Evolutionary conservation across 176 grass and related monocot species (phyloP), one percentile per base, ranked within the genome.

Genomic region (Zizania latifolia): DNA sequence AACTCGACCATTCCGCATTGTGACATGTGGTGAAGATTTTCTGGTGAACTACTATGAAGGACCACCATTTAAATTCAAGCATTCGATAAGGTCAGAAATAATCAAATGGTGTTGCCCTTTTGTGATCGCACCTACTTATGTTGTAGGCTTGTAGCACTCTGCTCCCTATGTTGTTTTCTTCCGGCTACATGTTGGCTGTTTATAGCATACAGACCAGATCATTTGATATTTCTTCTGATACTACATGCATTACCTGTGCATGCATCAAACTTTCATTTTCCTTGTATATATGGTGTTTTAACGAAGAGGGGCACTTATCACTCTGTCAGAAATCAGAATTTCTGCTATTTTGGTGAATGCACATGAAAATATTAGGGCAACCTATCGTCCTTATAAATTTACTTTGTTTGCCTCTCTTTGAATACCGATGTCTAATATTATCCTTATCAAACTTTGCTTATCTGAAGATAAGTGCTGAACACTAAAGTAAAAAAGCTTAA

Each of bases 1-100:
- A 23, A 94, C 95, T 32, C 85, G 91, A 2, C 95, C 91, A 43
- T 98, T 90, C 61, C 95, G 95, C 24, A 88, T 98, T 46, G 95
- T 91, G 5, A 92, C 95, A 40, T 98, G 95, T 35, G 88, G 95
- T 43, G 95, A 98, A 81, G 95, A 98, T 90, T 98, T 98, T 78
- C 77, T 98, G 30, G 91, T 90, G 43, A 98, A 98, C 33, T 98
- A 84, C 70, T 98, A 94, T 31, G 91, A 94, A 80, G 95, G 95
- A 16, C 95, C 91, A 30, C 95, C 95, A 39, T 98, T 98, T 68
- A 98, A 98, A 82, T 98, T 98, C 68, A 89, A 91, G 64, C 95
- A 89, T 71, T 98, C 95, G 43, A 88, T 88, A 60, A 94, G 94
- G 94, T 98, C 17, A 56, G 65, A 65, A 51, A 39, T 56, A 17